Base-by-base conservation (phyloP, 352 stramenopile genomes). In the Lagenidium giganteum region DNA sequence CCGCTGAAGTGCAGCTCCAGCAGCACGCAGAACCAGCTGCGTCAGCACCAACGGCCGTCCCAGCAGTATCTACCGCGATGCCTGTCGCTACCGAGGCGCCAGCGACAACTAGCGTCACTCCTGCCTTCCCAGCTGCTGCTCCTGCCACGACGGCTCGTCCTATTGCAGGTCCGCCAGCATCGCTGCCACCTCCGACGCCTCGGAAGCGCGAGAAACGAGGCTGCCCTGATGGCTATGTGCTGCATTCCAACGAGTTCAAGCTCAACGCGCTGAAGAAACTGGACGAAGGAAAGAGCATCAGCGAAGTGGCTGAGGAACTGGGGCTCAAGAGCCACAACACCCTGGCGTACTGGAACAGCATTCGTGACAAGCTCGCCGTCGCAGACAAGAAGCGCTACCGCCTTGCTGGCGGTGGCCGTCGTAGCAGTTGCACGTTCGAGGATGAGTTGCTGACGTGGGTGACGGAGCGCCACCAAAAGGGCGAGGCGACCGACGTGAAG, bases 171-270 rank as follows among this genome's bases (percentile, higher is more conserved):
- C n/a, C n/a, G n/a, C n/a, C n/a, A n/a, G n/a, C n/a, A n/a, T n/a
- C n/a, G n/a, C n/a, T n/a, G n/a, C n/a, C n/a, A n/a, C n/a, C n/a
- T n/a, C n/a, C n/a, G 6, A 45, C 32, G 42, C 29, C 41, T 3
- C 50, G 35, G 1, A 76, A 64, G 29, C 53, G 54, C 6, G 45
- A 67, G 3, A 88, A 86, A 32, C 60, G 71, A 9, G 67, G 65
- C 17, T 76, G 51, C 4, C 56, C 69, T 5, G 61, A 71, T n/a
- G 64, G 74, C 4, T 85, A 87, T 50, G 71, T 78, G 40, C 55
- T 83, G 7, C 74, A 86, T 47, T 87, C 74, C 30, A 87, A 90
- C 41, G 77, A 87, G 44, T 87, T 87, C 47, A 90, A 90, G 48
- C 46, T 90, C 17, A 82, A 84, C 3, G 77, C 77, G 16, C 40